phyloP scores from a whole-genome alignment of 805 yeast species.

The Metschnikowia picachoensis region DNA sequence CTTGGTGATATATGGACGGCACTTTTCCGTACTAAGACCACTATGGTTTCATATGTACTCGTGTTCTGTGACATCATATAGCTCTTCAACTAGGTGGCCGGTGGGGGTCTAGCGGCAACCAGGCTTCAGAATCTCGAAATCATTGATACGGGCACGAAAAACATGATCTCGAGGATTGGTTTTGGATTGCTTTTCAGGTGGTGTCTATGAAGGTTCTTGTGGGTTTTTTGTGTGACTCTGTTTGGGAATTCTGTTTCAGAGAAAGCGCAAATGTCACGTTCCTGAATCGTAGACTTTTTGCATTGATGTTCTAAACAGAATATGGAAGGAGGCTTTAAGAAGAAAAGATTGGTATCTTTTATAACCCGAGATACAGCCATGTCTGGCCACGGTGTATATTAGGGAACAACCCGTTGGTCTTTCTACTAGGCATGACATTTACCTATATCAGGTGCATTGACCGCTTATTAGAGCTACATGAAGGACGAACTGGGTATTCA shows the following conservation, averaged over 20 bases:
- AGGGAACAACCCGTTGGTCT: conserved; percentile 40
- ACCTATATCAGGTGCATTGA: conserved; percentile 68
- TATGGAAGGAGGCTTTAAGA: conserved; percentile 18
- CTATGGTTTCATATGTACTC: conserved; percentile 61
- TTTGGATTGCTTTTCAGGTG: conserved; percentile 74
- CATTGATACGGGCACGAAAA: conserved; percentile 49
- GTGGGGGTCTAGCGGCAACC: conserved; percentile 20
- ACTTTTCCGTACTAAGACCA: conserved; percentile 51
- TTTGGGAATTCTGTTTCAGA: conserved; percentile 35
- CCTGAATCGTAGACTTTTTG: conserved; percentile 18
- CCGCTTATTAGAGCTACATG: conserved; percentile 66
- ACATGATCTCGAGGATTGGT: conserved; percentile 76
- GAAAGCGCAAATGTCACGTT: conserved; percentile 25
- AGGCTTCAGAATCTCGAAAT: conserved; percentile 23
- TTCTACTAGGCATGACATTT: conserved; percentile 47
- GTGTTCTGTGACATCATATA: conserved; percentile 63
- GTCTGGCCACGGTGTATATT: conserved; percentile 37
- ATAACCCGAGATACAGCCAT: conserved; percentile 31
- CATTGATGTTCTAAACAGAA: conserved; percentile 22
- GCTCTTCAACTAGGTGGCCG: conserved; percentile 33
- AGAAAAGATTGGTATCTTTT: conserved; percentile 22
- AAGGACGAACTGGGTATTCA: conserved; percentile 69
- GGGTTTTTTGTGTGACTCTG: conserved; percentile 45
- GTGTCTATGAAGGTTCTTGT: conserved; percentile 61
- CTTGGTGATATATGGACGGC: conserved; percentile 47